Conservation (phyloP, 73 alveolate genomes). For the Tetrahymena malaccensis region DNA sequence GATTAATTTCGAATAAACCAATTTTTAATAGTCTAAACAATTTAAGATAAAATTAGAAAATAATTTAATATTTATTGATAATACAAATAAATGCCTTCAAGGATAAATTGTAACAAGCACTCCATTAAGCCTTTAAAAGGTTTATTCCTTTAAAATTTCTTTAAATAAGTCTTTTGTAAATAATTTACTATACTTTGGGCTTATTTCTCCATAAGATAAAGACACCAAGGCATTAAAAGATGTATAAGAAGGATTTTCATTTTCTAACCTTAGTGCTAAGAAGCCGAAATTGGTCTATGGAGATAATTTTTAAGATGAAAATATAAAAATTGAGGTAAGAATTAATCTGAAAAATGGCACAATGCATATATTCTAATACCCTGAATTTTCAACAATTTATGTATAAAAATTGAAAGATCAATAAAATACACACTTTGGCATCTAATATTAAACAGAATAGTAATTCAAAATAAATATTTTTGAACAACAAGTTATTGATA, state of each 20-base stretch:
- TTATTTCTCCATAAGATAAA: background rate
- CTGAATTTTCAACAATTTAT: background rate
- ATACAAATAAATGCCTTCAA: background rate
- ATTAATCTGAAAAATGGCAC: background rate
- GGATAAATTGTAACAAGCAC: background rate
- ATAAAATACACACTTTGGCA: background rate
- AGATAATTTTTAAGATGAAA: background rate
- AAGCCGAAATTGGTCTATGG: background rate
- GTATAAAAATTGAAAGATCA: background rate
- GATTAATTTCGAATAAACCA: background rate
- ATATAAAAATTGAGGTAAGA: background rate
- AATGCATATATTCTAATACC: background rate
- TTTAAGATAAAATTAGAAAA: background rate
- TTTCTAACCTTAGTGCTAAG: background rate
- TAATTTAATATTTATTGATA: background rate
- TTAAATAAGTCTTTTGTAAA: background rate
- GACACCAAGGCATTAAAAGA: background rate
- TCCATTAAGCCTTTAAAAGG: background rate
- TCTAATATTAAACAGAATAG: background rate
- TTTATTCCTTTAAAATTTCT: background rate
- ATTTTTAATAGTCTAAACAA: background rate
- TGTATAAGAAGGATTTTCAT: background rate
- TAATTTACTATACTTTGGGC: background rate
- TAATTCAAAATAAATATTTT: background rate
- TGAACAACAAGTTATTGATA: background rate